Conservation (phyloP, 1,284 basidiomycete genomes). For the Heterobasidion irregulare region DNA sequence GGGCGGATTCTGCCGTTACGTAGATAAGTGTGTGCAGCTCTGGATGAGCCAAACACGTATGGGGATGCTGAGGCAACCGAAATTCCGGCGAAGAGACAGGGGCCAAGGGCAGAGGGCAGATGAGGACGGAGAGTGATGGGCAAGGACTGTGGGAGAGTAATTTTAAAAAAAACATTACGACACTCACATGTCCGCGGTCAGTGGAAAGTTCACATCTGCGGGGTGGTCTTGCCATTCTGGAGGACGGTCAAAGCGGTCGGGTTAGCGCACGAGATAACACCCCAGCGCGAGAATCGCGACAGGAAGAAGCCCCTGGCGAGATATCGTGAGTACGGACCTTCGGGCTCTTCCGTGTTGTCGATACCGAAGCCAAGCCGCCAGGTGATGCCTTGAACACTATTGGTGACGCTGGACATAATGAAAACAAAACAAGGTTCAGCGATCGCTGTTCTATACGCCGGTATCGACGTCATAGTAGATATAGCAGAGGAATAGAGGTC, state of each 20-base stretch:
- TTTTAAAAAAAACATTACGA: not conserved
- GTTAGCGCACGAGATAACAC: not conserved
- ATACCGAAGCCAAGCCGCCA: slow-evolving; percentile 57
- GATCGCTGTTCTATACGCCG: not conserved
- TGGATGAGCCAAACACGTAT: too few relatives aligned
- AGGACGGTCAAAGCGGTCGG: not conserved
- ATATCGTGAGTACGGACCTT: slow-evolving; percentile 29
- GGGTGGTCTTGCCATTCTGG: slow-evolving; percentile 54
- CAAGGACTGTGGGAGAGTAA: not conserved
- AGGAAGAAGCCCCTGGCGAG: not conserved
- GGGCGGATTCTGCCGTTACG: not conserved
- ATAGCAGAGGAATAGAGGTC: not conserved
- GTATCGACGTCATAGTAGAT: not conserved
- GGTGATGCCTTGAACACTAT: slow-evolving; percentile 50
- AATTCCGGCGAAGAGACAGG: not conserved
- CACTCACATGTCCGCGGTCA: slow-evolving; percentile 40
- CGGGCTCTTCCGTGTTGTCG: slow-evolving; percentile 38
- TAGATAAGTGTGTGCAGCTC: not conserved
- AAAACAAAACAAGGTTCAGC: not conserved
- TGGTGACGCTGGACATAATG: slow-evolving; percentile 29
- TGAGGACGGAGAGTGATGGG: not conserved
- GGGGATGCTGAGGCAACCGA: too few relatives aligned
- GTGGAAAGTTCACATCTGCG: slow-evolving; percentile 40
- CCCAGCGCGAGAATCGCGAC: slow-evolving; percentile 2
- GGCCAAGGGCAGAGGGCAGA: not conserved